Percentiles rank a stretch among this genome's conserved stretches.
phyloP scores from a whole-genome alignment of 1,139 yeast genomes.

The Suhomyces bokatorum region DNA sequence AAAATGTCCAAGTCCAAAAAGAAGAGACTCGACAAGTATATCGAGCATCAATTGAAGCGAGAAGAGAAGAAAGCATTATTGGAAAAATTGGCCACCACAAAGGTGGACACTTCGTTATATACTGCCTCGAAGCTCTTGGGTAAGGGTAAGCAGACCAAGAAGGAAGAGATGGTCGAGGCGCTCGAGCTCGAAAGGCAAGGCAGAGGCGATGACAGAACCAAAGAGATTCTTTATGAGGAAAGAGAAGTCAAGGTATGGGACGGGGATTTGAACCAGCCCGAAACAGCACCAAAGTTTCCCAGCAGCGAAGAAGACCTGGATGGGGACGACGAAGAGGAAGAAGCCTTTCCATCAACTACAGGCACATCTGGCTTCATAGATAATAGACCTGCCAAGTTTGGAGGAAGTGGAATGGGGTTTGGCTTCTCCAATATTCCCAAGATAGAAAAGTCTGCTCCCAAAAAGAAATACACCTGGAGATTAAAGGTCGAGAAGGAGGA shows the following conservation, averaged over 20 bases:
- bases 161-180: conserved; percentile 75
- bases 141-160: conserved; percentile 69
- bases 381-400: conserved; percentile 63
- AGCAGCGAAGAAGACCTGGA: conserved; percentile 20
- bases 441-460: conserved; percentile 32
- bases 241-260: conserved; percentile 67
- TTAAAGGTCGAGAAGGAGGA: conserved; percentile 39
- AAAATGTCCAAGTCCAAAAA: conserved; percentile 73
- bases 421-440: conserved; percentile 62
- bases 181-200: conserved; percentile 73
- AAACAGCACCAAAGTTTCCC: conserved; percentile 3
- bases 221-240: conserved; percentile 68
- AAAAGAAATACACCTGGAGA: conserved; percentile 50
- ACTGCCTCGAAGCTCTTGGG: conserved; percentile 79
- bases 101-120: conserved; percentile 68
- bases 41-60: conserved; percentile 84
- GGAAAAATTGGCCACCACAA: conserved; percentile 68
- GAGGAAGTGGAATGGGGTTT: conserved; percentile 65
- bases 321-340: conserved; percentile 20
- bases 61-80: conserved; percentile 83
- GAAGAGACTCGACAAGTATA: conserved; percentile 74
- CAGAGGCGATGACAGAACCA: conserved; percentile 63
- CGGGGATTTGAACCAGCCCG: conserved; percentile 29
- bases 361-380: conserved; percentile 61
- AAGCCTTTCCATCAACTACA: conserved; percentile 17